Conservation (phyloP, 805 yeast species). For the Ogataea chonburiensis region DNA sequence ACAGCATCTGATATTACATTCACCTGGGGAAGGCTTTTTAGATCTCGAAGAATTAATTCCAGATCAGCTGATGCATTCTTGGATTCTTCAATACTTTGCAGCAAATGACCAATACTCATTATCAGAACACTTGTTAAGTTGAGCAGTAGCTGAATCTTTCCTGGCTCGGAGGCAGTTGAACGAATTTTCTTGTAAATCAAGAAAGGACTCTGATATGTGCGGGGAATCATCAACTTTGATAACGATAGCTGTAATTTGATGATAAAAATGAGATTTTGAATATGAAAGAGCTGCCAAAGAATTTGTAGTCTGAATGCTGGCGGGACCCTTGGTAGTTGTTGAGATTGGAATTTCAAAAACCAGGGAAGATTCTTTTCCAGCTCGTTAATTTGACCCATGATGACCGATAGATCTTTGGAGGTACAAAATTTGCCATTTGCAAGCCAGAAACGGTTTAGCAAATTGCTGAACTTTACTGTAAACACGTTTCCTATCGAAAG, state of each 20-base stretch:
- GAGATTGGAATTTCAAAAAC: conserved; percentile 2
- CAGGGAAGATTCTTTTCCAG: conserved; percentile 6
- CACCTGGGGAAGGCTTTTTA: too few species aligned
- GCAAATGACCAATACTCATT: too few species aligned
- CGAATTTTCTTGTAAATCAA: too few species aligned
- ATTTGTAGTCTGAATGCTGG: conserved; percentile 24
- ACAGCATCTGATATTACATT: too few species aligned
- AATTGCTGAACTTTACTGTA: conserved; percentile 10
- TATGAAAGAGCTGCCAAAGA: conserved; percentile 22
- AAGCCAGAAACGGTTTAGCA: conserved; percentile 21
- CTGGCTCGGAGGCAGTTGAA: too few species aligned
- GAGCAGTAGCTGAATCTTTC: too few species aligned
- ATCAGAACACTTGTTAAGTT: too few species aligned
- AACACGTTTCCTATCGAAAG: conserved; percentile 14
- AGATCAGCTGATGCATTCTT: too few species aligned
- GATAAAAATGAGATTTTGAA: conserved; percentile 24
- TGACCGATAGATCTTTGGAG: not conserved
- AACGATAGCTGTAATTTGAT: conserved; percentile 18
- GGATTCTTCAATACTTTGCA: too few species aligned
- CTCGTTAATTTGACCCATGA: conserved; percentile 2
- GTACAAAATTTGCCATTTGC: conserved; percentile 9
- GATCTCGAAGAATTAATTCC: too few species aligned
- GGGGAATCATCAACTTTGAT: too few species aligned
- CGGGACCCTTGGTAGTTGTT: conserved; percentile 2
- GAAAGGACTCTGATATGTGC: too few species aligned